Base-by-base conservation (phyloP, 352 stramenopile genomes). In the Globisporangium emineosum region DNA sequence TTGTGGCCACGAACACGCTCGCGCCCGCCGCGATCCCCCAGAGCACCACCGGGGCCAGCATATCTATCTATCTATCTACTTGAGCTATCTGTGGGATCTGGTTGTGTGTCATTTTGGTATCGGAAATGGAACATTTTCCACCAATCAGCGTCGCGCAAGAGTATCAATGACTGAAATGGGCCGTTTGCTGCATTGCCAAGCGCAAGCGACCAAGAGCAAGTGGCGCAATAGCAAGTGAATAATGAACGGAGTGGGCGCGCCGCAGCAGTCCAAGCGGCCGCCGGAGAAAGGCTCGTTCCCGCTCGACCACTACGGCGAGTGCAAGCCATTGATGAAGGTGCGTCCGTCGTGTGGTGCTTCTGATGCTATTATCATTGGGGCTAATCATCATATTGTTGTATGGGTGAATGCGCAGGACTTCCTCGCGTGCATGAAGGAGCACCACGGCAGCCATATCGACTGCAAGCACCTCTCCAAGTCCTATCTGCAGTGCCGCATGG, bases 281-380 rank as follows among this genome's bases (percentile, higher is more conserved):
- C 90, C 90, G 33, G 86, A 97, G 83, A 96, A 96, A 68, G 90
- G 90, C 17, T 91, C 86, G 53, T 97, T 97, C 77, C 90, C 90
- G 32, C 75, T 97, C 51, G 90, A 97, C 68, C 90, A 97, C 72
- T 90, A 94, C 40, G 85, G 86, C 63, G 90, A 96, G 68, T 97
- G 90, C 81, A 96, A 95, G 67, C 73, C 83, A 3, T 75, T 77
- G 10, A 97, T 96, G 87, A 86, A 93, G 71, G 82, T 88, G 29
- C 42, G 49, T 62, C 15, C 43, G 30, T 57, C 8, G 17, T 9
- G 9, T 55, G 25, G 19, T 6, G n/a, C 25, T 51, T 37, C 15
- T 30, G 35, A 12, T 7, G 7, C 13, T 13, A 52, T 6, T 27
- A 23, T 2, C 7, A 23, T 27, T 60, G 53, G 27, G 6, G n/a